A percentile compares a stretch with the other conserved stretches of the same genome.
These are phyloP conservation scores for Pezicula neosporulosa DNA, from an alignment of 2,329 filamentous ascomycete genomes.

Conservation along the genomic window DNA sequence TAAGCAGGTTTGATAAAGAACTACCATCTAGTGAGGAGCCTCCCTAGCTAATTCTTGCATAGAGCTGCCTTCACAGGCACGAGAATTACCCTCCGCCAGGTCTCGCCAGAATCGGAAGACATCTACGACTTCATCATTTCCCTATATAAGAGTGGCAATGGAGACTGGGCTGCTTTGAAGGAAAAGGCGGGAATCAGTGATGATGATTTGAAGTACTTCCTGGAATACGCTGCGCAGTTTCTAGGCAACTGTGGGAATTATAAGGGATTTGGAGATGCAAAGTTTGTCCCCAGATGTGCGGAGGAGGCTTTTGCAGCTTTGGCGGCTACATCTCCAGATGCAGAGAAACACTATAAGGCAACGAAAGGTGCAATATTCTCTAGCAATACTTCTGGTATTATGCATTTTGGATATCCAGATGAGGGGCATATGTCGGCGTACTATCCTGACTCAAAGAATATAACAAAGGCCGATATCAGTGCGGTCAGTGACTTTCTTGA, in stretches of 20 bases:
- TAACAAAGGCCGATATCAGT: slow-evolving; percentile 72
- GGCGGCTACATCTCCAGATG: slow-evolving; percentile 55
- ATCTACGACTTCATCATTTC: slow-evolving; percentile 80
- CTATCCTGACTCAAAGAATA: slow-evolving; percentile 72
- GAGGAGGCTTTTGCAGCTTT: slow-evolving; percentile 63
- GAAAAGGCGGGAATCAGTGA: slow-evolving; percentile 61
- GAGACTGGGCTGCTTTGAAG: slow-evolving; percentile 68
- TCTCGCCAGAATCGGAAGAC: slow-evolving; percentile 75
- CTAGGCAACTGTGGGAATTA: slow-evolving; percentile 78
- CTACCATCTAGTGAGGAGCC: too few relatives aligned
- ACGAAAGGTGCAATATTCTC: slow-evolving; percentile 73
- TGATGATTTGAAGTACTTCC: slow-evolving; percentile 62
- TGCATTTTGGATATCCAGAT: slow-evolving; percentile 75
- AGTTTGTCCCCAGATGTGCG: slow-evolving; percentile 72
- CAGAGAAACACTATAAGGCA: slow-evolving; percentile 61
- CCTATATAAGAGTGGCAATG: slow-evolving; percentile 61
- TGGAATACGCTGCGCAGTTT: slow-evolving; percentile 77
- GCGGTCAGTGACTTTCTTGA: slow-evolving; percentile 71
- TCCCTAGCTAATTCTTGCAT: slow-evolving; percentile 9
- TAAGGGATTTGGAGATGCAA: slow-evolving; percentile 82
- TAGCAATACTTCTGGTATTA: slow-evolving; percentile 56
- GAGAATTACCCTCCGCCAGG: slow-evolving; percentile 74
- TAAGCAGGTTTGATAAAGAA: slow-evolving; percentile 62
- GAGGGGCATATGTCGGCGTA: slow-evolving; percentile 78
- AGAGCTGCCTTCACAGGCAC: slow-evolving; percentile 76